Base-by-base conservation (phyloP, 2,329 filamentous ascomycete genomes). In the Beauveria caledonica region DNA sequence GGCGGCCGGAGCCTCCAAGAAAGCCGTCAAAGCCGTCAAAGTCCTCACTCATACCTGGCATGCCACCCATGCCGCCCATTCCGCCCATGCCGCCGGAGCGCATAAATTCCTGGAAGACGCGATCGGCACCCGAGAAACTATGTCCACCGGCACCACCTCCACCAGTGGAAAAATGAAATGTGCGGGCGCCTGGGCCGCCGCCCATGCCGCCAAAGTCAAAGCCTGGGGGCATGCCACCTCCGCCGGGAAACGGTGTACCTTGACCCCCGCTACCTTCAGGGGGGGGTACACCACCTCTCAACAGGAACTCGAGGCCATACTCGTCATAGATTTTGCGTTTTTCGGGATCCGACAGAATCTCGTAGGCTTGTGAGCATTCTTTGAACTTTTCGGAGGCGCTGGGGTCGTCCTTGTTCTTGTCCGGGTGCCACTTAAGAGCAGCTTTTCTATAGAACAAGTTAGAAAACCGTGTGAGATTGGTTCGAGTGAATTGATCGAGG, bases 261-360 rank as follows among this genome's bases (percentile, higher is more conserved):
- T 80, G 81, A 10, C 70, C 78, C 2, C 68, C 76, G 57, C 80
- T 80, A 23, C 80, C 81, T 8, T 87, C 83, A 10, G 88, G 84
- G 39, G 90, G 85, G 9, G 84, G 78, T 54, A 82, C 79, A 33
- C 90, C 92, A 53, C 92, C 92, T 54, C 88, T 87, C 36, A 96
- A 81, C 56, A 99, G 82, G 77, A 93, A 96, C 69, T 97, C 94
- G 63, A 97, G 87, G 64, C 94, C 94, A 74, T 87, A 97, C 71
- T 93, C 87, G 73, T 99, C 94, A 73, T 99, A 99, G 46, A 87
- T 87, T 75, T 96, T 94, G 69, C 94, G 88, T 77, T 97, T 99
- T 72, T 97, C 92, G 62, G 93, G 92, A 69, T 99, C 94, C 63
- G 91, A 96, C 3, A 99, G 86, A 67, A 99, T 96, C 77, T 99